Evolutionary conservation across 331 rosid genomes (phyloP).

Genomic region (Quercus lobata): DNA sequence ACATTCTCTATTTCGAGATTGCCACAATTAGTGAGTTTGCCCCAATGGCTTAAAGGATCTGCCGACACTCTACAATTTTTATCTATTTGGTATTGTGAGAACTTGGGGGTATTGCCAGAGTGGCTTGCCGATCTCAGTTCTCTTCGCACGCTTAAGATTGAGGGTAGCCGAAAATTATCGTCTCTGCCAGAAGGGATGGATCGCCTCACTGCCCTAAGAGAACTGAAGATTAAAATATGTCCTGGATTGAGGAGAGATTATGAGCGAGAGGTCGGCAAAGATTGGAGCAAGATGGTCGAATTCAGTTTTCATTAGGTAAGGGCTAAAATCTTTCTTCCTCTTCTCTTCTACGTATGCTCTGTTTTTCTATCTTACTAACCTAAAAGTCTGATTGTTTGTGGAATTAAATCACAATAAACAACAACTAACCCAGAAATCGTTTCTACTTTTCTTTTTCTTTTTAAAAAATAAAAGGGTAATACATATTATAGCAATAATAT

Average conservation of each 20-base stretch:
- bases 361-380: too few relatives aligned
- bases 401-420: too few relatives aligned
- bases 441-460: too few relatives aligned
- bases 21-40: neutral
- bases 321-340: too few relatives aligned
- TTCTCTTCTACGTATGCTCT: too few relatives aligned
- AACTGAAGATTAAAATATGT: neutral
- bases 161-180: constrained; percentile 1
- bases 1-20: accelerated
- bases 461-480: too few relatives aligned
- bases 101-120: constrained; percentile 12
- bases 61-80: neutral
- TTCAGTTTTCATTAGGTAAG: neutral
- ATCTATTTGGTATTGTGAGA: neutral
- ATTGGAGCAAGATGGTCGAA: neutral
- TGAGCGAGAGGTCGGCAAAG: too few relatives aligned
- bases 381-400: too few relatives aligned
- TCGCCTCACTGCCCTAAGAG: neutral
- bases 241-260: neutral
- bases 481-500: too few relatives aligned
- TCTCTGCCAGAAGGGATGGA: constrained; percentile 15
- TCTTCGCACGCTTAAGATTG: neutral
- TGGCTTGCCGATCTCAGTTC: neutral
- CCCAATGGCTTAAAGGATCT: neutral
- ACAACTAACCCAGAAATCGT: too few relatives aligned